Percentiles rank a stretch among this genome's conserved stretches.
These are phyloP conservation scores for Solanum bukasovii DNA, from an alignment of 257 asterid species.

Conservation along the genomic window DNA sequence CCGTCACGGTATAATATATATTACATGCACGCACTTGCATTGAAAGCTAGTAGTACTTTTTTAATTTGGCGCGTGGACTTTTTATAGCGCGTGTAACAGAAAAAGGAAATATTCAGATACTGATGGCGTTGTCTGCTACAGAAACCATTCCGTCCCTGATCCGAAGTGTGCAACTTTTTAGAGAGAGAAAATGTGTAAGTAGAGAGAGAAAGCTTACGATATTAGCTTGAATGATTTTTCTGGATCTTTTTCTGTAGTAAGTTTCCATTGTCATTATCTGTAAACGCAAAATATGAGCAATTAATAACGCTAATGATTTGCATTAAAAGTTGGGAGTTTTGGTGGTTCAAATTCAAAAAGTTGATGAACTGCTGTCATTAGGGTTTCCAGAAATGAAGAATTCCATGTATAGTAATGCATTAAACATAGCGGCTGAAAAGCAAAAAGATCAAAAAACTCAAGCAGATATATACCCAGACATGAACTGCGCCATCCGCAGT, in stretches of 20 bases:
- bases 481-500: not conserved
- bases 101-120: not conserved
- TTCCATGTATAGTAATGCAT: conserved; percentile 22
- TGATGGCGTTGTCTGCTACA: not conserved
- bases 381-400: conserved; percentile 28
- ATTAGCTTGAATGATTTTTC: conserved; percentile 24
- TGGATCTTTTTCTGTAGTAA: conserved; percentile 53
- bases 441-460: conserved; percentile 8
- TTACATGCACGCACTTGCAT: not conserved
- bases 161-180: not conserved
- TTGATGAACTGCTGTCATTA: not conserved
- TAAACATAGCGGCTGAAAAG: conserved; percentile 14
- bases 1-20: not conserved
- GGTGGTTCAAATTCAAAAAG: not conserved
- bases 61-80: conserved; percentile 2
- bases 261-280: conserved; percentile 53
- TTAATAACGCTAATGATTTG: not conserved
- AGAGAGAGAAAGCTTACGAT: conserved; percentile 24
- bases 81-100: not conserved
- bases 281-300: not conserved
- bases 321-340: not conserved
- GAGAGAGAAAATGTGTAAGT: conserved; percentile 1
- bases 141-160: not conserved
- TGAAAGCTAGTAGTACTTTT: not conserved
- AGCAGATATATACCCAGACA: conserved; percentile 23